Conservation (phyloP, 768 basidiomycete genomes). For the Leccinum subgranulosum region DNA sequence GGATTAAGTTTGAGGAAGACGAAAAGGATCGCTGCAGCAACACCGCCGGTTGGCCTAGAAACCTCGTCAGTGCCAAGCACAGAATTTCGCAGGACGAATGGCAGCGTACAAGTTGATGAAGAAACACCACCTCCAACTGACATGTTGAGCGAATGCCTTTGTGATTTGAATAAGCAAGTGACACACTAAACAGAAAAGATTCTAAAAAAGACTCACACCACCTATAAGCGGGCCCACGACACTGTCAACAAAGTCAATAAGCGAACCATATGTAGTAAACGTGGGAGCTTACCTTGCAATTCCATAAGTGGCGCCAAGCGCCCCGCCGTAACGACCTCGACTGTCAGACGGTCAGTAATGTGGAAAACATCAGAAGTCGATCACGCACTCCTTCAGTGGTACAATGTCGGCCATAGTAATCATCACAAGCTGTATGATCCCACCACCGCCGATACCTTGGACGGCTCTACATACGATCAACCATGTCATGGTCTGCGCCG, state of each 20-base stretch:
- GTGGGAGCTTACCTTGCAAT: conserved; percentile 42
- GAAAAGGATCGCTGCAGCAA: conserved; percentile 60
- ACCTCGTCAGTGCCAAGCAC: not conserved
- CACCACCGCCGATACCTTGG: conserved; percentile 83
- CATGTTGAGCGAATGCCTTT: conserved; percentile 68
- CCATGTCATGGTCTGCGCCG: conserved; percentile 77
- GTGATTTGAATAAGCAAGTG: conserved; percentile 3
- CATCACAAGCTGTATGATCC: conserved; percentile 71
- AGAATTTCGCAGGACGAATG: not conserved
- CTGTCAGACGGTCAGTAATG: conserved; percentile 35
- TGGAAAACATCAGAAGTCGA: not conserved
- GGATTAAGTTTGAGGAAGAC: conserved; percentile 81
- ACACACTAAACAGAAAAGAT: not conserved
- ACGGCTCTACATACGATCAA: conserved; percentile 72
- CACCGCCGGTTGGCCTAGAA: conserved; percentile 68
- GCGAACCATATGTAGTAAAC: not conserved
- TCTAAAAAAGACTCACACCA: conserved; percentile 50
- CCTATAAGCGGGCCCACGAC: conserved; percentile 81
- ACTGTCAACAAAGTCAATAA: conserved; percentile 26
- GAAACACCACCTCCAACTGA: conserved; percentile 84
- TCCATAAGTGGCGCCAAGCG: conserved; percentile 78
- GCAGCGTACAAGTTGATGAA: conserved; percentile 67
- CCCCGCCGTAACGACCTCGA: conserved; percentile 75
- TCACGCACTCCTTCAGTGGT: conserved; percentile 65
- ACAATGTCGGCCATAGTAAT: conserved; percentile 85